phyloP scores from a whole-genome alignment of 1,139 yeast species.

The Zygosaccharomyces pseudobailii region DNA sequence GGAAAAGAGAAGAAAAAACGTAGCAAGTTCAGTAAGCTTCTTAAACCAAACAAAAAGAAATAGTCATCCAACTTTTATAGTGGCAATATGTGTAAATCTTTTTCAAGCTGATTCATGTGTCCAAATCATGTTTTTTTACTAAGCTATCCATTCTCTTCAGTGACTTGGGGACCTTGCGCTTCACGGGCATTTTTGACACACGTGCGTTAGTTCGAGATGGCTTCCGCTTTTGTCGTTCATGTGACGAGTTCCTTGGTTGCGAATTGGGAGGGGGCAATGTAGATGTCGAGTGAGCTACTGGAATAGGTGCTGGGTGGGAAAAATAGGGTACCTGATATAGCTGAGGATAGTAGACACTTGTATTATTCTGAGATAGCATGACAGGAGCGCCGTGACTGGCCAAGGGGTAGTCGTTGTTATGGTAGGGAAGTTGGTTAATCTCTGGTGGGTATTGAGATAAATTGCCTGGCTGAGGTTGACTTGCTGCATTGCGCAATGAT shows the following conservation, averaged over 20 bases:
- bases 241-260: neutral
- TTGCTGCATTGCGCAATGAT: neutral
- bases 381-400: neutral
- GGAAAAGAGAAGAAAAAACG: conserved; percentile 32
- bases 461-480: neutral
- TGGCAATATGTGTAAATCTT: neutral
- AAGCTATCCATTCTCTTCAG: conserved; percentile 25
- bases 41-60: conserved; percentile 25
- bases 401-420: neutral
- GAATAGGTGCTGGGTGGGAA: conserved; percentile 2
- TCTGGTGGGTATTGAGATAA: neutral
- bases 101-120: conserved; percentile 1
- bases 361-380: neutral
- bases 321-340: conserved; percentile 3
- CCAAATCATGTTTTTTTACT: conserved; percentile 26
- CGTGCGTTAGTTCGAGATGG: neutral
- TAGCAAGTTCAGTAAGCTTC: conserved; percentile 26
- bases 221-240: neutral
- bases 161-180: conserved; percentile 22
- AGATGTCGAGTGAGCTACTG: neutral
- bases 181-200: neutral
- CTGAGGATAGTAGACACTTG: neutral
- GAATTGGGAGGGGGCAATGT: neutral
- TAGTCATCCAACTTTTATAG: conserved; percentile 23
- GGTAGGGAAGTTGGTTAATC: neutral